These are phyloP conservation scores for Trichoderma gamsii DNA, from an alignment of 495 filamentous ascomycete species.

Conservation along the genomic window DNA sequence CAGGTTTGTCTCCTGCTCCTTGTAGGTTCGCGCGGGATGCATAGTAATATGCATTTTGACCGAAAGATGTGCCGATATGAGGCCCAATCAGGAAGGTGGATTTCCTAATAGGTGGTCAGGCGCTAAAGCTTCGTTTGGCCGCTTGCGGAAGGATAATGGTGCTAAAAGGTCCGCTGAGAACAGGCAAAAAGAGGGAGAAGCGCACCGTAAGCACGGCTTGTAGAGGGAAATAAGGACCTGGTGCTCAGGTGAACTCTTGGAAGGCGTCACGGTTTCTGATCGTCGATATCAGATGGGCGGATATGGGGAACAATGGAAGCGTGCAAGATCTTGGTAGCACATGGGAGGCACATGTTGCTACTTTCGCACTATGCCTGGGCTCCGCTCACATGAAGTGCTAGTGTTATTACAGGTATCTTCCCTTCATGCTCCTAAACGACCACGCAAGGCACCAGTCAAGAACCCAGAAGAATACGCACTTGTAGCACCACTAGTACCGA, in stretches of 20 bases:
- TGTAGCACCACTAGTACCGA: no score
- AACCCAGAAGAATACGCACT: no score
- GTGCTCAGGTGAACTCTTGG: background rate
- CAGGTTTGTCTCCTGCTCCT: constrained; percentile 12
- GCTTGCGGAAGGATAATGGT: background rate
- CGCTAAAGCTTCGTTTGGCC: background rate
- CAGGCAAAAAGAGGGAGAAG: background rate
- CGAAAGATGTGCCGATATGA: constrained; percentile 9
- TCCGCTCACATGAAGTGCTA: no score
- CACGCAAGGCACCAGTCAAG: no score
- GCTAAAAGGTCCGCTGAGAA: background rate
- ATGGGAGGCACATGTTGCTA: no score
- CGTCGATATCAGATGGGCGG: background rate
- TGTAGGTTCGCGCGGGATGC: constrained; percentile 7
- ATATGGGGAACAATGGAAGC: no score
- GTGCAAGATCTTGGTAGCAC: background rate
- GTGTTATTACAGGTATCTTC: no score
- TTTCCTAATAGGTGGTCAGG: background rate
- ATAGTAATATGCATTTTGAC: constrained; percentile 14
- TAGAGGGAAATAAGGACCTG: background rate
- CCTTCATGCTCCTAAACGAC: no score
- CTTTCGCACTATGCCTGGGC: no score
- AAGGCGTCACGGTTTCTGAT: background rate
- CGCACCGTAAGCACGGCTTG: background rate
- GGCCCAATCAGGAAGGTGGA: background rate